Base-by-base conservation (phyloP, 306 rosid species). In the Acmispon strigosus region DNA sequence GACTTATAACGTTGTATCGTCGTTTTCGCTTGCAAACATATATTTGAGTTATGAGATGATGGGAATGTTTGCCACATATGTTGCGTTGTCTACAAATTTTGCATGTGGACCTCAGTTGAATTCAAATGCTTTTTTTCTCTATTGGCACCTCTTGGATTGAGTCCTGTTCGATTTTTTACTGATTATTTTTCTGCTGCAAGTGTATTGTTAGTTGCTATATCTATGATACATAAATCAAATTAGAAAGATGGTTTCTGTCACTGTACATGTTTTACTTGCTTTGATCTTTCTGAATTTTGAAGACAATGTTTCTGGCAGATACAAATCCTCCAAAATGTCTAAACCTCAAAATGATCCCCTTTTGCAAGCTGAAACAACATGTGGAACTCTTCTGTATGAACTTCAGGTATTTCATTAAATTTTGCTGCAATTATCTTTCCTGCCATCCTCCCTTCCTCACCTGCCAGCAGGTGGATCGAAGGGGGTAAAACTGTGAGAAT, bases 321-420 rank as follows among this genome's bases (percentile, higher is more conserved):
- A 57, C 34, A 66, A 57, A 34, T 52, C 22, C 9, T 54, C 22
- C 63, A 72, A 66, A 20, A 89, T 92, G 97, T 72, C 92, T 49
- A 78, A 58, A 71, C 75, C 82, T 69, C 95, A 53, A 77, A 79
- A 66, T 22, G 91, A 89, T 66, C 89, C 88, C 27, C 91, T 89
- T 82, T 76, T 74, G 72, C 96, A 85, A 80, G 80, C 85, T 55
- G 96, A 91, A 82, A 95, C 96, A 17, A 87, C 96, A 0, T 95
- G 96, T 49, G 97, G 99, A 71, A 80, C 99, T 34, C 92, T 95
- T 62, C 81, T 91, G 7, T 86, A 83, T 69, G 99, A 95, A 73
- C 99, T 95, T 79, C 91, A 95, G 97, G 97, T 87, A 79, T 4
- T 4, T 11, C 48, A 14, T 54, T 64, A 12, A 10, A 17, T 32